phyloP scores from a whole-genome alignment of 169 alveolate species.

The Plasmodium gallinaceum region DNA sequence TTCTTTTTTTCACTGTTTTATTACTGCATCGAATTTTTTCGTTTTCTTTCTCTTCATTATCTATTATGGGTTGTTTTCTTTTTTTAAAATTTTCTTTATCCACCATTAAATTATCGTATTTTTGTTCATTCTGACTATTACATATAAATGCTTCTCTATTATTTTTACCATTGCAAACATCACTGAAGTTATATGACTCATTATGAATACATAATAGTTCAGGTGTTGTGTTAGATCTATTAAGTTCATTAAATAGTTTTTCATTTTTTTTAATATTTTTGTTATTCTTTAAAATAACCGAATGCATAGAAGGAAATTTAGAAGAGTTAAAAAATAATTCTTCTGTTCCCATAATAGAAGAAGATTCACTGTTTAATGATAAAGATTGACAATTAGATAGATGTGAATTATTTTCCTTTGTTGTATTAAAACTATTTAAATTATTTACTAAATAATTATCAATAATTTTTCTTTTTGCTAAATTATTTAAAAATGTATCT shows the following conservation, averaged over 20 bases:
- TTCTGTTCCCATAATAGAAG: slow-evolving; percentile 61
- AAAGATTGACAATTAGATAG: slow-evolving; percentile 58
- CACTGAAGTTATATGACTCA: slow-evolving; percentile 12
- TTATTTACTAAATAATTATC: slow-evolving; percentile 51
- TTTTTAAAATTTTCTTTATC: slow-evolving; percentile 10
- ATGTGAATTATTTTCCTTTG: slow-evolving; percentile 50
- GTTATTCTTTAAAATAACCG: slow-evolving; percentile 31
- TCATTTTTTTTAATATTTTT: slow-evolving; percentile 4
- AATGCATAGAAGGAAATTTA: slow-evolving; percentile 70
- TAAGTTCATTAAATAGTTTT: slow-evolving; percentile 16
- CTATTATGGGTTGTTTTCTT: slow-evolving; percentile 11
- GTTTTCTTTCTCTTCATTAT: slow-evolving; percentile 33
- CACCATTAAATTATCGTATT: neutral
- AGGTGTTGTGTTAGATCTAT: slow-evolving; percentile 52
- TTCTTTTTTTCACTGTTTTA: slow-evolving; percentile 12
- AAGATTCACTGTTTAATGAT: slow-evolving; percentile 53
- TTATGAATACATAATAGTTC: slow-evolving; percentile 17
- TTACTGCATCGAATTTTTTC: slow-evolving; percentile 12
- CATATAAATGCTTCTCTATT: slow-evolving; percentile 7
- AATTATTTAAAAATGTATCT: slow-evolving; percentile 45
- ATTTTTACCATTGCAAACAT: slow-evolving; percentile 10
- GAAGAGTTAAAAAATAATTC: slow-evolving; percentile 70
- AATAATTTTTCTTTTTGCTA: slow-evolving; percentile 43
- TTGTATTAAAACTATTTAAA: slow-evolving; percentile 52
- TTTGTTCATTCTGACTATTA: neutral